A percentile compares a stretch with the other conserved stretches of the same genome.
Conservation (phyloP, 352 stramenopile species). For the Hyphochytrium catenoides region DNA sequence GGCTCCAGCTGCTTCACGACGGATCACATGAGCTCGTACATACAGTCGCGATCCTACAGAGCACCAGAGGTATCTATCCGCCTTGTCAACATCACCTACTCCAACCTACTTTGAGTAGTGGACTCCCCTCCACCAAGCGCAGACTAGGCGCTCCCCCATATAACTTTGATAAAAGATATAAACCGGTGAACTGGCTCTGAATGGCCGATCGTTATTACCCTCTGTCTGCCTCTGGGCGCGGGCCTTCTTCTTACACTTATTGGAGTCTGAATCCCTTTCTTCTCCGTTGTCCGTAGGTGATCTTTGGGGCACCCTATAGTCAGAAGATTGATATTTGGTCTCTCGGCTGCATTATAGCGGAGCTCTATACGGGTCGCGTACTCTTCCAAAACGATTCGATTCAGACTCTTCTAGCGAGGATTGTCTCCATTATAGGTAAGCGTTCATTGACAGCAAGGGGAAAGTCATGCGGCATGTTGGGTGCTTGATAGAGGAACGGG, state of each 20-base stretch:
- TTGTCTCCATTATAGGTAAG: slow-evolving; percentile 42
- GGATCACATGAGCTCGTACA: slow-evolving; percentile 59
- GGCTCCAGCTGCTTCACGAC: slow-evolving; percentile 63
- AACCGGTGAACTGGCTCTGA: too few species aligned
- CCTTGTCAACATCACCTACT: too few species aligned
- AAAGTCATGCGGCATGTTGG: neutral
- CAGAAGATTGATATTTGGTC: slow-evolving; percentile 73
- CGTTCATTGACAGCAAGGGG: neutral
- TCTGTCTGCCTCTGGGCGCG: neutral
- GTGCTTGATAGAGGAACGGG: neutral
- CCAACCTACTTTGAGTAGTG: too few species aligned
- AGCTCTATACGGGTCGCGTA: slow-evolving; percentile 54
- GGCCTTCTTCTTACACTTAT: neutral
- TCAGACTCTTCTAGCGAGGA: slow-evolving; percentile 69
- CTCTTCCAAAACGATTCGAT: slow-evolving; percentile 67
- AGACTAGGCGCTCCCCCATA: too few species aligned
- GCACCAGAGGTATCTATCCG: slow-evolving; percentile 11
- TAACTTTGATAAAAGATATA: too few species aligned
- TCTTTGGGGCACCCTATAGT: slow-evolving; percentile 62
- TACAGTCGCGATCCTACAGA: slow-evolving; percentile 55
- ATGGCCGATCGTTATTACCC: too few species aligned
- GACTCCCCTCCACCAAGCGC: too few species aligned
- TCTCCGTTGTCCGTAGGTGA: slow-evolving; percentile 22
- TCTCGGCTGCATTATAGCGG: slow-evolving; percentile 56
- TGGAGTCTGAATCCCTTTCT: neutral